Conservation (phyloP, 805 yeast genomes). For the Saccharomycopsis sp. region DNA sequence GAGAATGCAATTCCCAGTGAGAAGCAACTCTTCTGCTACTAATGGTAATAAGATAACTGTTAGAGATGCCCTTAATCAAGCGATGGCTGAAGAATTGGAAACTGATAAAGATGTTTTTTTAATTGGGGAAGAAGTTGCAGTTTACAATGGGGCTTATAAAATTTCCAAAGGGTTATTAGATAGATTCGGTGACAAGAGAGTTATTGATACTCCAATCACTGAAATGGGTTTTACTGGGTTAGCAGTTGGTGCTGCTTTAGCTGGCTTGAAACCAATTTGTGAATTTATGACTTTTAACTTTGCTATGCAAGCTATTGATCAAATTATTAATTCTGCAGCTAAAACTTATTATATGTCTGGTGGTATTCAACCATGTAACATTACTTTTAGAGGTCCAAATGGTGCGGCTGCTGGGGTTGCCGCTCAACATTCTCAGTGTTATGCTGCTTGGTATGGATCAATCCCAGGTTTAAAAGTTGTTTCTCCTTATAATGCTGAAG, state of each 20-base stretch:
- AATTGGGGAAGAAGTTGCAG: conserved; percentile 99
- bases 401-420: conserved; percentile 99
- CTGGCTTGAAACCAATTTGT: conserved; percentile 92
- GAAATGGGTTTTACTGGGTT: conserved; percentile 98
- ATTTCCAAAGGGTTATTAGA: conserved; percentile 92
- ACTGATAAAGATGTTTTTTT: conserved; percentile 89
- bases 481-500: conserved; percentile 93
- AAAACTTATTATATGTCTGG: conserved; percentile 99
- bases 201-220: conserved; percentile 95
- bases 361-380: conserved; percentile 95
- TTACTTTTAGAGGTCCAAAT: conserved; percentile 98
- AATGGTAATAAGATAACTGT: conserved; percentile 71
- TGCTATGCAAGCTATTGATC: conserved; percentile 99
- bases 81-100: conserved; percentile 96
- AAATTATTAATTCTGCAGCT: conserved; percentile 96
- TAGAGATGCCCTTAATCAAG: conserved; percentile 93
- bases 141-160: conserved; percentile 98
- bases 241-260: conserved; percentile 93
- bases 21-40: conserved; percentile 26
- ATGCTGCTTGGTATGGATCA: conserved; percentile 95
- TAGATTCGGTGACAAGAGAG: conserved; percentile 89
- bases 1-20: conserved; percentile 15
- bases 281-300: conserved; percentile 98
- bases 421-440: conserved; percentile 99
- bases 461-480: conserved; percentile 97